Conservation (phyloP, 139 green algal species). For the Zygnema circumcarinatum region DNA sequence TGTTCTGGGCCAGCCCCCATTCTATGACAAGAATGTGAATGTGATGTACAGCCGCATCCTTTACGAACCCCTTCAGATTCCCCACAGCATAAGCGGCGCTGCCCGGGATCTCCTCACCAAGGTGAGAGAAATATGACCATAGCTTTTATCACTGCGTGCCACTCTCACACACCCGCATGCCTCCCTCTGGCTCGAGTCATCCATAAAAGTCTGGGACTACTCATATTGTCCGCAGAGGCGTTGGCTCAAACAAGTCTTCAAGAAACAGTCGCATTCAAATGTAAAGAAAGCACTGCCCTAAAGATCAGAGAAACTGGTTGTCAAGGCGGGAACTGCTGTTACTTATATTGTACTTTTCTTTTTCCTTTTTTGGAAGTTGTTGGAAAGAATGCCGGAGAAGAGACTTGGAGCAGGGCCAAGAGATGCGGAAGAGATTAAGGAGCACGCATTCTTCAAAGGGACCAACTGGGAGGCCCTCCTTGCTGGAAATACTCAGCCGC, state of each 20-base stretch:
- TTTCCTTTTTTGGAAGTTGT: too few relatives aligned
- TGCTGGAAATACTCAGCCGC: conserved; percentile 36
- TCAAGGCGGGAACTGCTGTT: too few relatives aligned
- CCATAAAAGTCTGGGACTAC: too few relatives aligned
- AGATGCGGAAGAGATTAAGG: conserved; percentile 64
- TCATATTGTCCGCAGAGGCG: too few relatives aligned
- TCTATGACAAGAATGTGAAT: conserved; percentile 62
- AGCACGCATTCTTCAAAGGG: conserved; percentile 60
- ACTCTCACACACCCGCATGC: too few relatives aligned
- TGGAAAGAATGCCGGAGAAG: conserved; percentile 57
- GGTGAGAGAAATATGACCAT: conserved; percentile 1
- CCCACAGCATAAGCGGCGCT: conserved; percentile 16
- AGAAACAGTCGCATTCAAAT: too few relatives aligned
- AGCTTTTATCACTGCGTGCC: background rate
- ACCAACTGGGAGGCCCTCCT: conserved; percentile 46
- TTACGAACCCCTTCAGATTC: conserved; percentile 47
- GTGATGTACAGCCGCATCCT: conserved; percentile 63
- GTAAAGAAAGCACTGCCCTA: too few relatives aligned
- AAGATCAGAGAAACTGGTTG: too few relatives aligned
- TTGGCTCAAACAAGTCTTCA: too few relatives aligned
- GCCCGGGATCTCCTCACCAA: conserved; percentile 57
- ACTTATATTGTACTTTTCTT: too few relatives aligned
- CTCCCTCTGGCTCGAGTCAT: too few relatives aligned
- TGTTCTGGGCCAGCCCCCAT: conserved; percentile 57
- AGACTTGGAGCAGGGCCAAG: conserved; percentile 38